Conservation (phyloP, 345 rosid species). For the Rhizophora apiculata region DNA sequence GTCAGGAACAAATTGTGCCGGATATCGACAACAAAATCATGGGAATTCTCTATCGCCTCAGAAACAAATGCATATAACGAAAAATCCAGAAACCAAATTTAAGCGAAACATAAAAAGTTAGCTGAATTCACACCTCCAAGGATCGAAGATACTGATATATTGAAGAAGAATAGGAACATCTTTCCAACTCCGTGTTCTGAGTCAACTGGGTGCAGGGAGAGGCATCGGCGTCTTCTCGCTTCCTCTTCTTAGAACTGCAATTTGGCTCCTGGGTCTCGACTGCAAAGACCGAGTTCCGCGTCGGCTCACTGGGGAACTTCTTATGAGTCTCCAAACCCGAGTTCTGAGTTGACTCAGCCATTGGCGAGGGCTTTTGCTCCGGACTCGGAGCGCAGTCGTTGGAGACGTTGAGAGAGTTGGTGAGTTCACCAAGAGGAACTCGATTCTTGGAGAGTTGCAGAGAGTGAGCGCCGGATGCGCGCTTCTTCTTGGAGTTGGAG, state of each 20-base stretch:
- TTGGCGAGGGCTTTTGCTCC: background rate
- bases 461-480: background rate
- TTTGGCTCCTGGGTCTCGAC: background rate
- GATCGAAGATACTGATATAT: constrained; percentile 22
- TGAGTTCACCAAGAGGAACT: constrained; percentile 16
- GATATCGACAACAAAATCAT: too few species aligned
- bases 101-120: background rate
- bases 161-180: constrained; percentile 10
- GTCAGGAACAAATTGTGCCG: too few species aligned
- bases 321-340: background rate
- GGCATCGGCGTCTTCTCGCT: constrained; percentile 1
- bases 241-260: background rate
- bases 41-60: too few species aligned
- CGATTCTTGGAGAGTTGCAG: constrained; percentile 13
- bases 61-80: background rate
- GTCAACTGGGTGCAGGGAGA: constrained; percentile 1
- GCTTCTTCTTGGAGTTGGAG: constrained; percentile 8
- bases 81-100: background rate
- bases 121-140: constrained; percentile 12
- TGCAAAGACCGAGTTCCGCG: background rate
- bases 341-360: background rate
- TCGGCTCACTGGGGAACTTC: background rate
- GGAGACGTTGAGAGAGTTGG: background rate
- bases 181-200: constrained; percentile 1
- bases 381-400: background rate